Evolutionary conservation across 345 rosid species (phyloP).

Genomic region (Hibiscus trionum): DNA sequence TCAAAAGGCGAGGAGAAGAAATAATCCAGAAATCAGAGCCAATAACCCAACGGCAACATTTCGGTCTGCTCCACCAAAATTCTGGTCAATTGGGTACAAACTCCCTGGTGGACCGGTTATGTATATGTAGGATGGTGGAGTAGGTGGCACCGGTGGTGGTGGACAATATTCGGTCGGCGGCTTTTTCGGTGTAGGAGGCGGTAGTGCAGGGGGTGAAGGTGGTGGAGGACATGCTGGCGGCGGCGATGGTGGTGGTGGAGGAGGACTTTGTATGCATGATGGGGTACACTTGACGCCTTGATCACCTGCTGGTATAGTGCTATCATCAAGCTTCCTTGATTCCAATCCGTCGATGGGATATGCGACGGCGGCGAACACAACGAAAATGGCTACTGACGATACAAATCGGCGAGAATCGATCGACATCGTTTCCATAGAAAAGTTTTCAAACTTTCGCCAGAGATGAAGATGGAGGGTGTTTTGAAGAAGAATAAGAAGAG

Average conservation of each 20-base stretch:
- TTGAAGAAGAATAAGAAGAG: not conserved
- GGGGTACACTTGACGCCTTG: conserved; percentile 44
- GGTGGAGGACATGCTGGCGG: conserved; percentile 34
- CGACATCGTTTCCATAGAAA: not conserved
- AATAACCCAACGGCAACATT: conserved; percentile 17
- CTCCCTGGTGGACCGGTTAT: conserved; percentile 59
- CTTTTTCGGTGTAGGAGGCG: conserved; percentile 42
- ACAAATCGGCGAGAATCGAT: not conserved
- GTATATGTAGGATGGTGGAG: conserved; percentile 34
- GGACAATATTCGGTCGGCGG: conserved; percentile 37
- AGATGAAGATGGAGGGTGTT: not conserved
- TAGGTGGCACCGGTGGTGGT: conserved; percentile 45
- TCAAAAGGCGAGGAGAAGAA: conserved; percentile 25
- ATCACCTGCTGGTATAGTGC: conserved; percentile 12
- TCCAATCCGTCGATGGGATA: conserved; percentile 12
- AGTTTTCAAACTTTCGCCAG: conserved; percentile 22
- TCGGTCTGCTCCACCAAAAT: conserved; percentile 26
- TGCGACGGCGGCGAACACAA: conserved; percentile 15
- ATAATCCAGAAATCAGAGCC: conserved; percentile 32
- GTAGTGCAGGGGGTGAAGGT: conserved; percentile 43
- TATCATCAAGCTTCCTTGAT: conserved; percentile 34
- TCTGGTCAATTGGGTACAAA: conserved; percentile 44
- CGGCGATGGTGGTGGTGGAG: conserved; percentile 49
- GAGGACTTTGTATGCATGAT: conserved; percentile 40
- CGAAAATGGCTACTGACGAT: not conserved